These are phyloP conservation scores for Tranzscheliella williamsii DNA, from an alignment of 1,284 basidiomycete genomes.

Conservation along the genomic window DNA sequence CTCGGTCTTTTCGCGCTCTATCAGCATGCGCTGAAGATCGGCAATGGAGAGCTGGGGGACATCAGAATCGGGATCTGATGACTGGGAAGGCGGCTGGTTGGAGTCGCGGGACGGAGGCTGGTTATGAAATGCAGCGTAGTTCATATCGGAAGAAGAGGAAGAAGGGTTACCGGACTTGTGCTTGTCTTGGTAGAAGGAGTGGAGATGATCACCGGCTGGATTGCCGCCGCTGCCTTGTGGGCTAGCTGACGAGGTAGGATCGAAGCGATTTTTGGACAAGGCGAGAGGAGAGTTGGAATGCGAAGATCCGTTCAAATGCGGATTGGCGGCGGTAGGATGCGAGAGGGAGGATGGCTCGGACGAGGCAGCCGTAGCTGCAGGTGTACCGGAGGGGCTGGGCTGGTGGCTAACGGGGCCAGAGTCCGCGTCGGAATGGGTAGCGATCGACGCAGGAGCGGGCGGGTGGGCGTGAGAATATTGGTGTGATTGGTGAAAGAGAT, in stretches of 20 bases:
- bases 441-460: constrained; percentile 7
- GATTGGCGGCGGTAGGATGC: constrained; percentile 1
- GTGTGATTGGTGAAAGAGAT: constrained; percentile 12
- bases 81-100: too few relatives aligned
- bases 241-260: constrained; percentile 17
- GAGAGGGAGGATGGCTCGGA: constrained; percentile 1
- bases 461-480: not conserved
- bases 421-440: constrained; percentile 19
- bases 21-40: constrained; percentile 42
- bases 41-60: constrained; percentile 30
- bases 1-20: constrained; percentile 47
- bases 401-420: constrained; percentile 36
- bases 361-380: not conserved
- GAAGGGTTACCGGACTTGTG: too few relatives aligned
- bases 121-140: too few relatives aligned
- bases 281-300: constrained; percentile 24
- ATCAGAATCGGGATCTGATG: too few relatives aligned
- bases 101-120: too few relatives aligned
- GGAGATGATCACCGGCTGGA: too few relatives aligned
- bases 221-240: constrained; percentile 8
- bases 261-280: constrained; percentile 26
- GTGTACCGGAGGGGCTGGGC: constrained; percentile 18
- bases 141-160: too few relatives aligned
- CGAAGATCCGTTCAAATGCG: constrained; percentile 10
- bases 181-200: too few relatives aligned